These are phyloP conservation scores for Micractinium sp. DNA, from an alignment of 139 green algal species.

Conservation along the genomic window DNA sequence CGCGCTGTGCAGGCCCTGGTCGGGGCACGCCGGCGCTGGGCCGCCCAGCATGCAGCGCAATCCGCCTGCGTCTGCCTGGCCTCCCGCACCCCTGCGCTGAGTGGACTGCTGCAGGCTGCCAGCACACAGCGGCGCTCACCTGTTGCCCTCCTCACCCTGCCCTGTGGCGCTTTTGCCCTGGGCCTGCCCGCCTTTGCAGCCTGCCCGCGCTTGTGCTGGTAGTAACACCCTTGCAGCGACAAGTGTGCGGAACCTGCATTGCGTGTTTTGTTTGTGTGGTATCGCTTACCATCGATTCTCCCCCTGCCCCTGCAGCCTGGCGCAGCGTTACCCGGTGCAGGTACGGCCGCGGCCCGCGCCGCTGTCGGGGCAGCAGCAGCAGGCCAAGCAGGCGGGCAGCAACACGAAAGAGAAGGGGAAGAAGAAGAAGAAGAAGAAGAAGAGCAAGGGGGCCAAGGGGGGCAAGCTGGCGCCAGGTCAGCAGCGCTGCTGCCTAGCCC, in stretches of 20 bases:
- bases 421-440: slow-evolving; percentile 33
- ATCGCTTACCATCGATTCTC: too few relatives aligned
- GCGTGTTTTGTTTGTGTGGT: too few relatives aligned
- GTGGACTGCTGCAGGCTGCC: neutral
- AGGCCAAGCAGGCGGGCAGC: slow-evolving; percentile 7
- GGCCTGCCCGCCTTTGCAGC: too few relatives aligned
- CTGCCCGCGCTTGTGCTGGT: neutral
- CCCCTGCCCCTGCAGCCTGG: slow-evolving; percentile 12
- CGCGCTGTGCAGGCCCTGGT: too few relatives aligned
- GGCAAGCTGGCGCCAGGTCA: slow-evolving; percentile 46
- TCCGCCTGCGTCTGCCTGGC: neutral
- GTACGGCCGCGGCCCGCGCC: slow-evolving; percentile 5
- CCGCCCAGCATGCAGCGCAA: too few relatives aligned
- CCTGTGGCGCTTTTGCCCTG: too few relatives aligned
- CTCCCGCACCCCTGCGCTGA: too few relatives aligned
- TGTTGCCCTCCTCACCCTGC: neutral
- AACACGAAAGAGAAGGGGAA: neutral
- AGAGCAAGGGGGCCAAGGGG: slow-evolving; percentile 19
- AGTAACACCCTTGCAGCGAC: neutral
- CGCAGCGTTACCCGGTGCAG: slow-evolving; percentile 36
- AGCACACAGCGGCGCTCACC: neutral
- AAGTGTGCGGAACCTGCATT: too few relatives aligned
- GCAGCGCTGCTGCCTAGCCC: neutral
- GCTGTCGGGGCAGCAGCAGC: slow-evolving; percentile 23
- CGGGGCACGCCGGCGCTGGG: too few relatives aligned